These are phyloP conservation scores for Trichosporon coremiiforme DNA, from an alignment of 1,284 basidiomycete species.

Conservation along the genomic window DNA sequence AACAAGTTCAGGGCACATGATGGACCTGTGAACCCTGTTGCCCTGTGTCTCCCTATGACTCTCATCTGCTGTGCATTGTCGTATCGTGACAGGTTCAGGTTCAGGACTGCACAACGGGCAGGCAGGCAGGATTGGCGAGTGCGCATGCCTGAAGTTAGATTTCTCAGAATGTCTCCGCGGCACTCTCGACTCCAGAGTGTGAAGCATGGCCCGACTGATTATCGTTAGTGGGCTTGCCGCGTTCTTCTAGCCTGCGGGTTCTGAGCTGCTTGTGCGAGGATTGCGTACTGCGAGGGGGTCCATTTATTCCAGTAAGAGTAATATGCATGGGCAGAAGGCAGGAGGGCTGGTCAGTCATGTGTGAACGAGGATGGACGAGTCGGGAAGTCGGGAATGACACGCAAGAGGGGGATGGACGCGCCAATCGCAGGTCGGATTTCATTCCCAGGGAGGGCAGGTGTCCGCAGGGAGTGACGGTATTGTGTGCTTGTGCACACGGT, in stretches of 20 bases:
- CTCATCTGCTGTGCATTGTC: slow-evolving; percentile 11
- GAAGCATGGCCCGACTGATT: neutral
- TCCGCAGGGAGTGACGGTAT: slow-evolving; percentile 4
- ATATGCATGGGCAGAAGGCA: too few species aligned
- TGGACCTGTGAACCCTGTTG: slow-evolving; percentile 1
- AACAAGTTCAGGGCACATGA: slow-evolving; percentile 9
- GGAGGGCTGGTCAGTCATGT: neutral
- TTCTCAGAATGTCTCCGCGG: neutral
- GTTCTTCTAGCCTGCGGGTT: too few species aligned
- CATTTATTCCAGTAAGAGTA: too few species aligned
- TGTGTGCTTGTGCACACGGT: neutral
- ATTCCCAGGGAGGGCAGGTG: neutral
- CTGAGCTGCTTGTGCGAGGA: too few species aligned
- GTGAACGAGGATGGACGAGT: neutral
- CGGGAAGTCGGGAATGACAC: slow-evolving; percentile 4
- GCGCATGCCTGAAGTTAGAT: neutral
- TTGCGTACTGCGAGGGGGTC: too few species aligned
- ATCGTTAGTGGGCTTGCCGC: too few species aligned
- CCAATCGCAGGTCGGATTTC: neutral
- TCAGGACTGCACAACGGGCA: neutral
- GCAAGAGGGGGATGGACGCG: slow-evolving; percentile 5
- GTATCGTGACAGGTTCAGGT: slow-evolving; percentile 7
- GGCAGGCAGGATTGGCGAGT: too few species aligned
- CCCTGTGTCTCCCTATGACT: slow-evolving; percentile 1
- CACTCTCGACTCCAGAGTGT: neutral